Evolutionary conservation across 202 grass and related monocot genomes (phyloP), one percentile per base, ranked within the genome.

Genomic region (Setaria viridis): DNA sequence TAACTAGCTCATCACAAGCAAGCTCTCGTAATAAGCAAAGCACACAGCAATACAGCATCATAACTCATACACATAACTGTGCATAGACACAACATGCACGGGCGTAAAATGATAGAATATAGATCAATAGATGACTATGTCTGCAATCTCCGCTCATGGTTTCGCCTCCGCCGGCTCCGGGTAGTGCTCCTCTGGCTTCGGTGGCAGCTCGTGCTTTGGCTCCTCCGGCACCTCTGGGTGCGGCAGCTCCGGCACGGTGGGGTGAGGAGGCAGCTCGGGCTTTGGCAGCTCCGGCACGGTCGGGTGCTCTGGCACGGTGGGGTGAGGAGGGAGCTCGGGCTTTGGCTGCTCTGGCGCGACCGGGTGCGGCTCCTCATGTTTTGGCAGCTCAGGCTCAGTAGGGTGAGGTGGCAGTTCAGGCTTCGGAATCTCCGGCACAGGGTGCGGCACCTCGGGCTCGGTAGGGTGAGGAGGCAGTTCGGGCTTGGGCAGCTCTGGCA

Each of bases 141-240:
- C 13, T 20, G 16, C 2, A 9, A 34, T 46, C 2, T 20, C 35
- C 29, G n/a, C 62, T 90, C 88, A 90, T 82, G 84, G 79, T 60
- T 83, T 90, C 49, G 66, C 39, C 67, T 86, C 79, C 12, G 73
- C 79, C 12, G 73, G 73, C 84, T 86, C 84, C 4, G 72, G 57
- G 57, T 55, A 86, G 78, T 90, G 48, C 7, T 25, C 16, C 33
- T 84, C 49, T 0, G 82, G 87, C 7, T 84, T 67, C 3, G 76
- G 75, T 15, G 86, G 86, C 57, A 66, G 16, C 39, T 79, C 74
- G 67, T 78, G 64, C 14, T 81, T 35, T 6, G 77, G 39, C 39
- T 41, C 39, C 39, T 41, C 32, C 6, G 84, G 84, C 6, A 62
- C 82, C 3, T 29, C 21, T 2, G 66, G 42, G 7, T 68, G 47